Evolutionary conservation across 2,329 filamentous ascomycete genomes (phyloP), one percentile per base, ranked within the genome.

Genomic region (Cladosporium sp.): DNA sequence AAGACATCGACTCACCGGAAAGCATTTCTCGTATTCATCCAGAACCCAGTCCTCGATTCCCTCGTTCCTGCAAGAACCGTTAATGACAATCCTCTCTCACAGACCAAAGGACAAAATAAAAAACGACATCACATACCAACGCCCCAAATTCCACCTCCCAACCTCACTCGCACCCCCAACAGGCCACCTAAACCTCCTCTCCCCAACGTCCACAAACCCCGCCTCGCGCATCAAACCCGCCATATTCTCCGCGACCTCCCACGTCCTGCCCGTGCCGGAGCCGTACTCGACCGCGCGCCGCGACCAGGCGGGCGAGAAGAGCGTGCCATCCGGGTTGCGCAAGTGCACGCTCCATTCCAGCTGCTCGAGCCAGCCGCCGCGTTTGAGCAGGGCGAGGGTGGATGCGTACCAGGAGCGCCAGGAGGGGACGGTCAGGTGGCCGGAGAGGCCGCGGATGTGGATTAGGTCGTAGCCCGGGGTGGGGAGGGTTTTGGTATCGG

Each of bases 311-410:
- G 56, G 55, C 1, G 56, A 55, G 2, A 40, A 37, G 8, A 68
- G 48, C n/a, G 59, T 58, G 9, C 56, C 59, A 52, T 68, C 62
- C 8, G 63, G 61, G 19, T 54, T 59, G 32, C 54, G 54, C 43
- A 63, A 59, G 24, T 62, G 57, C 22, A 65, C 58, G 50, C 59
- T 59, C 49, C 61, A 60, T 38, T 76, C 72, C 27, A 71, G 58
- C 48, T 74, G 69, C 55, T 75, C 71, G 52, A 75, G 57, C 53
- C 64, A 74, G 12, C 66, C 73, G 11, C 71, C 70, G 0, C 72
- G 72, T 22, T 63, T 59, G 9, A 71, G 61, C 51, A 71, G 66
- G 51, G 11, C n/a, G 32, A 15, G 12, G 32, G 32, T 62, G 36
- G 55, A 61, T 12, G 58, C 57, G 19, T 60, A 57, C 53, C 70